These are phyloP conservation scores for Termitomyces sp. DNA, from an alignment of 768 basidiomycete genomes.

Conservation along the genomic window DNA sequence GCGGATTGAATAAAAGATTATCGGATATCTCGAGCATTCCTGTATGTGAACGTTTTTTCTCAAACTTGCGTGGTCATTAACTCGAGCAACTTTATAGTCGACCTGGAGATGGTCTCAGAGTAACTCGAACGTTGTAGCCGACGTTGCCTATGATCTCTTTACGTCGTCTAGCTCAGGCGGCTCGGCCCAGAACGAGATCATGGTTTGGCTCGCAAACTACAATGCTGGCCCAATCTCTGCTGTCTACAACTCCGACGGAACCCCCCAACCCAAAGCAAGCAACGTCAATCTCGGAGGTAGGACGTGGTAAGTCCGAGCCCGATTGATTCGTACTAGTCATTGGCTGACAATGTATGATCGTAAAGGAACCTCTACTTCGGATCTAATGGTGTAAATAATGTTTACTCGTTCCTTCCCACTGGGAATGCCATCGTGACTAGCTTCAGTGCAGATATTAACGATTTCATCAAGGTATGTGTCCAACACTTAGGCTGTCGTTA, in stretches of 20 bases:
- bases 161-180: constrained; percentile 48
- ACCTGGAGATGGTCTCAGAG: constrained; percentile 53
- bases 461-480: constrained; percentile 41
- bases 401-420: constrained; percentile 43
- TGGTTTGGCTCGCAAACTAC: constrained; percentile 62
- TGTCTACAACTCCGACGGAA: constrained; percentile 38
- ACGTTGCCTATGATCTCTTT: constrained; percentile 63
- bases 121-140: constrained; percentile 38
- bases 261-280: constrained; percentile 39
- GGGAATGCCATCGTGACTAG: constrained; percentile 30
- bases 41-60: constrained; percentile 26
- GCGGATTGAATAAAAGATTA: constrained; percentile 46
- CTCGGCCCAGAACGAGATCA: constrained; percentile 43
- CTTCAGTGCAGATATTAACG: constrained; percentile 50
- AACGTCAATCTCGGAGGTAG: constrained; percentile 42
- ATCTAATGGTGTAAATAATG: constrained; percentile 46
- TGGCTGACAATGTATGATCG: not conserved
- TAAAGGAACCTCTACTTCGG: constrained; percentile 51
- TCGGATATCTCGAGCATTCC: constrained; percentile 49
- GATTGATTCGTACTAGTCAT: not conserved
- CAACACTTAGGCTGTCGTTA: not conserved
- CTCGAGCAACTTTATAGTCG: constrained; percentile 25
- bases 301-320: constrained; percentile 33
- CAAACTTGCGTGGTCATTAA: not conserved
- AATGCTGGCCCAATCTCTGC: constrained; percentile 55